Evolutionary conservation across 2,329 filamentous ascomycete species (phyloP).

Genomic region (Calonectria pauciramosa): DNA sequence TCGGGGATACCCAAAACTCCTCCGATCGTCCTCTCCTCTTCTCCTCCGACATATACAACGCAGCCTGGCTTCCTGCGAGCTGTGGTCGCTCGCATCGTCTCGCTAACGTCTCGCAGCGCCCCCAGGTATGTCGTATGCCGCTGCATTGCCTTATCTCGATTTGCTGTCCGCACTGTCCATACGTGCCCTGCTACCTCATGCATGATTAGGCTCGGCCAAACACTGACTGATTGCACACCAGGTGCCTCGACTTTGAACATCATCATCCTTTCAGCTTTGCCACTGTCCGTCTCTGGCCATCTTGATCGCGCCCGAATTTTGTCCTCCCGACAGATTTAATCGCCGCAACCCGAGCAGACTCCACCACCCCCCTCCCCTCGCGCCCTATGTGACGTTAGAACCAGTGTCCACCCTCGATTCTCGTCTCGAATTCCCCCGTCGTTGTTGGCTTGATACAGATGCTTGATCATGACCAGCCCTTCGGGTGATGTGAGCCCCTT

Average conservation of each 20-base stretch:
- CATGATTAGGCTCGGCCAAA: slow-evolving; percentile 40
- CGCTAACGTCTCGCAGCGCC: not conserved
- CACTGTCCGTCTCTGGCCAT: slow-evolving; percentile 9
- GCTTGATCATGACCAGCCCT: slow-evolving; percentile 46
- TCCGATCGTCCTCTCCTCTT: not conserved
- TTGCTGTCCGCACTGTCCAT: slow-evolving; percentile 25
- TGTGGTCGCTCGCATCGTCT: not conserved
- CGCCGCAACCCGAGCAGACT: not conserved
- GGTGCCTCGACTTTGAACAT: slow-evolving; percentile 29
- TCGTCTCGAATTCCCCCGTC: slow-evolving; percentile 14
- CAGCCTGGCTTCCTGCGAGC: not conserved
- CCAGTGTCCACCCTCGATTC: slow-evolving; percentile 19
- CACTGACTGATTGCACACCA: slow-evolving; percentile 44
- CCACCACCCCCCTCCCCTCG: not conserved
- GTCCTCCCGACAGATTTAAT: not conserved
- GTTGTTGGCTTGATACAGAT: slow-evolving; percentile 34
- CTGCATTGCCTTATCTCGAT: slow-evolving; percentile 22
- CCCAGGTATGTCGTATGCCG: slow-evolving; percentile 16
- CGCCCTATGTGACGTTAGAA: slow-evolving; percentile 33
- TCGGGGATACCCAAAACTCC: not conserved
- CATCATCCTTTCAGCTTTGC: slow-evolving; percentile 30
- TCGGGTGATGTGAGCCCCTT: slow-evolving; percentile 36
- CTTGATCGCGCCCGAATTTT: not conserved
- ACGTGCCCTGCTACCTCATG: slow-evolving; percentile 33
- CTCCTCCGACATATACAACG: not conserved